phyloP scores from a whole-genome alignment of 2,329 filamentous ascomycete genomes.

The Venturia pyrina region DNA sequence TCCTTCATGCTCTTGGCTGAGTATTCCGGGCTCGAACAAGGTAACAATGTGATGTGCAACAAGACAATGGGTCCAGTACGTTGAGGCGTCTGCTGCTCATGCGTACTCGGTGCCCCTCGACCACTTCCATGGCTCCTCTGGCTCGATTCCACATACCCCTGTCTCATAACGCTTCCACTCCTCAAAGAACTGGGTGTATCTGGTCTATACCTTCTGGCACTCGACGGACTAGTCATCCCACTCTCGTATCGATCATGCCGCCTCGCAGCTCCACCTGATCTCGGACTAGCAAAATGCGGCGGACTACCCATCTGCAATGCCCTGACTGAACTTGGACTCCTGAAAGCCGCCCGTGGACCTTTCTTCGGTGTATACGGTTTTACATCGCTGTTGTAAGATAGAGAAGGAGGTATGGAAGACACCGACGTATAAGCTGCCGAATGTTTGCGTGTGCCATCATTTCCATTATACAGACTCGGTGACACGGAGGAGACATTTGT shows the following conservation, averaged over 20 bases:
- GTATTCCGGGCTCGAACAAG: constrained; percentile 53
- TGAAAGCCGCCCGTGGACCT: constrained; percentile 50
- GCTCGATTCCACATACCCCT: neutral
- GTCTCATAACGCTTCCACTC: neutral
- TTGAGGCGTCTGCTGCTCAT: constrained; percentile 19
- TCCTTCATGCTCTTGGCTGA: constrained; percentile 38
- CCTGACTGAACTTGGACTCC: constrained; percentile 58
- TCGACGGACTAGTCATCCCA: neutral
- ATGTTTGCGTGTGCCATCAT: neutral
- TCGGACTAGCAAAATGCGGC: constrained; percentile 38
- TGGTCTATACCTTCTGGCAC: neutral
- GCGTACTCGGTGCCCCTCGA: constrained; percentile 37
- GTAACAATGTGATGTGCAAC: constrained; percentile 66
- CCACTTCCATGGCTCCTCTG: neutral
- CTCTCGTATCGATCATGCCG: neutral
- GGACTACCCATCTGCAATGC: constrained; percentile 65
- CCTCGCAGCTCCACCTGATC: neutral
- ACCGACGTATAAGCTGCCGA: constrained; percentile 18
- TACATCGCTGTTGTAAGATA: constrained; percentile 20
- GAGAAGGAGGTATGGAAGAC: constrained; percentile 25
- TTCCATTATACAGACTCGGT: neutral
- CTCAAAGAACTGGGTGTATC: neutral
- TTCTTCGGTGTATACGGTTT: constrained; percentile 46
- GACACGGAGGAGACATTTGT: neutral
- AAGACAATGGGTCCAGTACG: constrained; percentile 57